Evolutionary conservation across 257 asterid species (phyloP), one percentile per base, ranked within the genome.

Genomic region (Penstemon davidsonii): DNA sequence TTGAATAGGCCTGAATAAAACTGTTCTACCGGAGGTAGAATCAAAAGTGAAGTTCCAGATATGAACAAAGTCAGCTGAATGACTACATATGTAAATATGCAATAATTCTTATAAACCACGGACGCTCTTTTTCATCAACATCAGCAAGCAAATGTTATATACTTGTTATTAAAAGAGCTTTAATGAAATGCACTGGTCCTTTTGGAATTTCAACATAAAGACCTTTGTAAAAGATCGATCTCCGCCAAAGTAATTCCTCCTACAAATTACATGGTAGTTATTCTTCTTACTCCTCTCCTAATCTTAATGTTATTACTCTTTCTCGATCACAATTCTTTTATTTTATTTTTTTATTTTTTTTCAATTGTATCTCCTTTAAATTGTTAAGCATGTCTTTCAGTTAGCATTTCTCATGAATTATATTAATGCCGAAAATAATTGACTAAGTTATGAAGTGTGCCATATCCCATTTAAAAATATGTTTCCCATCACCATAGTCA

Each of bases 401-500:
- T n/a, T 43, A 8, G 57, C 67, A 6, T 15, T 36, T 42, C 52
- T 58, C 53, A 67, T 25, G 64, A 52, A 60, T 36, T 13, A 36
- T 25, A 44, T 11, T 15, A 53, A 53, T 4, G 8, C 8, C 8
- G 0, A 9, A 40, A 18, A 25, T 25, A 3, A 33, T 5, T 12
- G 62, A 25, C 33, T 39, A 65, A 68, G 52, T 15, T 9, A 44
- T 37, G 8, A 13, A 54, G 59, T 56, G 60, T 46, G 7, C 45
- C 70, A 70, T 69, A 62, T 55, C 47, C 49, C 42, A 68, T 64
- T 67, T 10, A 79, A 56, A 66, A 25, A 41, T 36, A 68, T 39
- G 60, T 57, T 59, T 44, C 50, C 52, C n/a, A 11, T 57, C 66
- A 59, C 59, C 55, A 60, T 64, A 60, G 60, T 73, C 60, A 88